Evolutionary conservation across 495 filamentous ascomycete species (phyloP).

Genomic region (Aspergillus leporis): DNA sequence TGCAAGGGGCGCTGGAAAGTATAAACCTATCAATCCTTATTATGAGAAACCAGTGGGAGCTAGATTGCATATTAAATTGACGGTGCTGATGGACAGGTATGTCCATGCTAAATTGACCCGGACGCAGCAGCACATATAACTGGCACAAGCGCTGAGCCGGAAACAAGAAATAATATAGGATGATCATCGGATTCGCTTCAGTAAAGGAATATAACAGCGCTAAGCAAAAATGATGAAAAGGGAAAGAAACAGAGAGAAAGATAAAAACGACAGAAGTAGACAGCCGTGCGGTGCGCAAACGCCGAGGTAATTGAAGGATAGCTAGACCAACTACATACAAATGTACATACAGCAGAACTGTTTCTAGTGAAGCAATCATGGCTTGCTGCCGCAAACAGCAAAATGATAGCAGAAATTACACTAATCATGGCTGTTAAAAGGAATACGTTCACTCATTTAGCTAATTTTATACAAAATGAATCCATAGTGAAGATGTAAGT

Average conservation of each 20-base stretch:
- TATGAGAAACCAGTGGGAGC: not conserved
- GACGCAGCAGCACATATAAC: not conserved
- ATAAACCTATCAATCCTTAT: not conserved
- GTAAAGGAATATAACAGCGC: not conserved
- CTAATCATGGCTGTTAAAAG: no score
- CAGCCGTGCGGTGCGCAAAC: no score
- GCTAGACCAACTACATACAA: no score
- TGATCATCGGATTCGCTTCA: not conserved
- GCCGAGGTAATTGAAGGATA: no score
- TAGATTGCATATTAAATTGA: not conserved
- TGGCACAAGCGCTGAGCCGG: not conserved
- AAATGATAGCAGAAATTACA: no score
- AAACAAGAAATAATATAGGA: not conserved
- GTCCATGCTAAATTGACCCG: not conserved
- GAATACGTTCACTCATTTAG: no score
- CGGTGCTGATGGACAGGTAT: not conserved
- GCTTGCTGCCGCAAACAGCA: no score
- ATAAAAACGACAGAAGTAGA: not conserved
- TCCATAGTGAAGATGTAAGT: no score
- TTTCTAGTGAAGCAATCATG: no score
- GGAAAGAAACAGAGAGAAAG: not conserved
- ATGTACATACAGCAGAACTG: no score
- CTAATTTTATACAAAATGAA: not conserved
- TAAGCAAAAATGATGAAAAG: not conserved
- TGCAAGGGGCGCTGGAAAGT: not conserved